Conservation (phyloP, 768 basidiomycete species). For the Suillus decipiens region DNA sequence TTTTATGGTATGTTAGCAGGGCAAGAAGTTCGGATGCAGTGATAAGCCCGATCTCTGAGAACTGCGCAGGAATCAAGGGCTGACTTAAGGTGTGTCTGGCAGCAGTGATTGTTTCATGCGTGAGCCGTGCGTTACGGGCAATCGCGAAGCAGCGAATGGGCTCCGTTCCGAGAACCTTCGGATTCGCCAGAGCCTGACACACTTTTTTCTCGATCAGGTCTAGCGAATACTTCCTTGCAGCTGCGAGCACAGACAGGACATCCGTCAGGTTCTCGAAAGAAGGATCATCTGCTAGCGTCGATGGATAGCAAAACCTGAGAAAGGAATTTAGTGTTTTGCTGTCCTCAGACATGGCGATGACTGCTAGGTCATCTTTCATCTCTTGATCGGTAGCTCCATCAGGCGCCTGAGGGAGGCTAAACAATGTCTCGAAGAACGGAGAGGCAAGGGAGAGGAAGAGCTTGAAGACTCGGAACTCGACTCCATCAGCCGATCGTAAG, state of each 20-base stretch:
- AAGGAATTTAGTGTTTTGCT: background rate
- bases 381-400: conserved; percentile 1
- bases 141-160: background rate
- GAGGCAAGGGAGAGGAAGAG: conserved; percentile 37
- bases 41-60: background rate
- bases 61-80: background rate
- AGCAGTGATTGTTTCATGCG: background rate
- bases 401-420: conserved; percentile 13
- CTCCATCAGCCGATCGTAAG: conserved; percentile 28
- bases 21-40: background rate
- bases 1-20: conserved; percentile 1
- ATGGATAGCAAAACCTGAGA: conserved; percentile 3
- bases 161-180: background rate
- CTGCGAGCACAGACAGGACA: background rate
- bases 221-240: conserved; percentile 1
- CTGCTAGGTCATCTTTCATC: background rate
- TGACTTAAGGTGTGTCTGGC: background rate
- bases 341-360: background rate
- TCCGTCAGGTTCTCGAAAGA: background rate
- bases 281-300: background rate
- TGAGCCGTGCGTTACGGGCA: background rate
- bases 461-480: conserved; percentile 37
- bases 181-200: background rate
- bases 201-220: conserved; percentile 2
- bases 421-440: conserved; percentile 36